Conservation (phyloP, 306 rosid genomes). For the Sphenostylis stenocarpa region DNA sequence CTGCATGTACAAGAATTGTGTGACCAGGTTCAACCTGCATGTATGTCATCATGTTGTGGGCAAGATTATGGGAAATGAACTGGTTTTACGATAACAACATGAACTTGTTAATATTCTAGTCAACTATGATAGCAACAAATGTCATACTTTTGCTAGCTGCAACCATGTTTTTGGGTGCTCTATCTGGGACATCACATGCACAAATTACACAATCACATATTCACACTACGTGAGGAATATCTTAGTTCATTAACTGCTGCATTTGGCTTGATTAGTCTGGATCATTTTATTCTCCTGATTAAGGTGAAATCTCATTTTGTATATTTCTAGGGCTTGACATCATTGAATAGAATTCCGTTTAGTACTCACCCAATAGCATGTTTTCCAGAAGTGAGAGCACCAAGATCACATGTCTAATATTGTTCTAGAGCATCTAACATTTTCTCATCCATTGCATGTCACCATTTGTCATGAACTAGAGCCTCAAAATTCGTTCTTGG, state of each 20-base stretch:
- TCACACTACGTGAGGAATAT: not conserved
- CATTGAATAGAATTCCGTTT: not conserved
- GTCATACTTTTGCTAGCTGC: not conserved
- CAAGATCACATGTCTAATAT: no score
- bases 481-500: no score
- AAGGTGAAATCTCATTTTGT: not conserved
- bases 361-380: no score
- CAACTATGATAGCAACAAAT: not conserved
- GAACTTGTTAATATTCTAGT: not conserved
- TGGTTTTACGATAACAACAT: not conserved
- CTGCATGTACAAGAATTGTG: slow-evolving; percentile 73
- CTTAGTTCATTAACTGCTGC: not conserved
- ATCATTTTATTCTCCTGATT: not conserved
- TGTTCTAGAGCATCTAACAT: no score
- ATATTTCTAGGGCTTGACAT: not conserved
- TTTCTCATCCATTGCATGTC: no score
- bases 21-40: slow-evolving; percentile 71
- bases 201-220: not conserved
- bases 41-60: not conserved
- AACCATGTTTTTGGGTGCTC: not conserved
- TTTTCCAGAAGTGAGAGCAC: no score
- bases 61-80: not conserved
- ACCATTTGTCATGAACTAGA: no score
- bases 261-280: not conserved
- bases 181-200: not conserved